Evolutionary conservation across 176 grass and related monocot species (phyloP).

Genomic region (Phyllostachys edulis): DNA sequence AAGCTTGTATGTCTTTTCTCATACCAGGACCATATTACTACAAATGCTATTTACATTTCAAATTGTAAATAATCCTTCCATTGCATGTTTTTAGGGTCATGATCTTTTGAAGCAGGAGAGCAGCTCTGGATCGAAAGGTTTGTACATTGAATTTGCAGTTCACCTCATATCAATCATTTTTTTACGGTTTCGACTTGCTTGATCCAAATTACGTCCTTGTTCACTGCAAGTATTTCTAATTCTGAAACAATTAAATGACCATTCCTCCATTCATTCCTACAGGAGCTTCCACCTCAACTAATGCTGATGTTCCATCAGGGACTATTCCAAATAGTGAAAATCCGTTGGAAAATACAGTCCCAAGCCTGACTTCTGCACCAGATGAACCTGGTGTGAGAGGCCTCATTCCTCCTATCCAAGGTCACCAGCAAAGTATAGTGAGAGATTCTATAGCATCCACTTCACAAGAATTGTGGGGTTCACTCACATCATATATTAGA

Average conservation of each 20-base stretch:
- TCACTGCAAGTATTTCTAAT: neutral
- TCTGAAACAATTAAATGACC: conserved; percentile 6
- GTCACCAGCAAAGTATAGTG: conserved; percentile 41
- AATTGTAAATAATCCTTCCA: conserved; percentile 20
- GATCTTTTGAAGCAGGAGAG: conserved; percentile 73
- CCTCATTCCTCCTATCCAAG: conserved; percentile 36
- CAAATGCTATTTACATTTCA: conserved; percentile 21
- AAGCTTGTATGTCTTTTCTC: conserved; percentile 58
- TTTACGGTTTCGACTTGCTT: neutral
- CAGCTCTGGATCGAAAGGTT: conserved; percentile 51
- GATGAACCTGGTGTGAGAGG: conserved; percentile 38
- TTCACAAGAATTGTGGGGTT: conserved; percentile 57
- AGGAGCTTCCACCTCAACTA: conserved; percentile 27
- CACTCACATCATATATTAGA: conserved; percentile 50
- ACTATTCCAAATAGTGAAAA: conserved; percentile 29
- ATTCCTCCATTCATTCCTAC: neutral
- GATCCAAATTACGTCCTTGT: neutral
- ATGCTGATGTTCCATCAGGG: conserved; percentile 26
- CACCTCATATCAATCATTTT: neutral
- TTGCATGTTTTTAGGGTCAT: conserved; percentile 64
- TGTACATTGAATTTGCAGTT: conserved; percentile 28
- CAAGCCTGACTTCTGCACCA: conserved; percentile 1
- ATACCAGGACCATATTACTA: neutral
- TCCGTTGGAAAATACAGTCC: conserved; percentile 38
- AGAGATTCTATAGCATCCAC: conserved; percentile 27